These are phyloP conservation scores for Puccinellia tenuiflora DNA, from an alignment of 176 grass and related monocot species.

Conservation along the genomic window DNA sequence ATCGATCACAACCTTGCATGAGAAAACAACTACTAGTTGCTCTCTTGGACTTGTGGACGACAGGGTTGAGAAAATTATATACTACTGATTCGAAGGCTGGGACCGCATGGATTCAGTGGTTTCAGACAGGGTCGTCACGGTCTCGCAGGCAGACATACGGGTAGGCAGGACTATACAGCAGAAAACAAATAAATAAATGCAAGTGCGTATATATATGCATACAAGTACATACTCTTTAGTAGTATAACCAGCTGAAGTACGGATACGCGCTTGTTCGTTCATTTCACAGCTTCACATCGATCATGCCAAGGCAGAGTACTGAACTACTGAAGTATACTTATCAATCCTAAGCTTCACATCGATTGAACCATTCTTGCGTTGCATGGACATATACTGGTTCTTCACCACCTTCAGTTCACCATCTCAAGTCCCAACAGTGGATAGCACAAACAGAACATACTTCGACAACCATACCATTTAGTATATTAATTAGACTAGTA, in stretches of 20 bases:
- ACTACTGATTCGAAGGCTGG: background rate
- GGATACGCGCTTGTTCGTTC: background rate
- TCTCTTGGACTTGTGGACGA: background rate
- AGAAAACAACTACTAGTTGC: background rate
- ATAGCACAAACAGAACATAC: background rate
- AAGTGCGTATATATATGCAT: background rate
- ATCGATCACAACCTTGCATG: background rate
- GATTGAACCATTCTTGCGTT: background rate
- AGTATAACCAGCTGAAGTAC: background rate
- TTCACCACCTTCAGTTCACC: background rate
- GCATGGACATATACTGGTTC: background rate
- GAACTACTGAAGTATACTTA: background rate
- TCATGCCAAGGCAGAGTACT: background rate
- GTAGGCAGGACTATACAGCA: background rate
- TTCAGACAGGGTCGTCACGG: slow-evolving; percentile 1
- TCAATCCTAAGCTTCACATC: background rate
- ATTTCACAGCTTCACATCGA: background rate
- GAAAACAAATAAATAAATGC: slow-evolving; percentile 22
- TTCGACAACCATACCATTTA: background rate
- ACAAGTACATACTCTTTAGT: background rate
- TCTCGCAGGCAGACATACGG: background rate
- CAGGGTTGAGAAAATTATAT: background rate
- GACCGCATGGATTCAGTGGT: background rate
- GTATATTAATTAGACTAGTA: background rate
- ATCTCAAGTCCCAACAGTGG: background rate